Evolutionary conservation across 352 stramenopile genomes (phyloP).

Genomic region (Phytopythium montanum): DNA sequence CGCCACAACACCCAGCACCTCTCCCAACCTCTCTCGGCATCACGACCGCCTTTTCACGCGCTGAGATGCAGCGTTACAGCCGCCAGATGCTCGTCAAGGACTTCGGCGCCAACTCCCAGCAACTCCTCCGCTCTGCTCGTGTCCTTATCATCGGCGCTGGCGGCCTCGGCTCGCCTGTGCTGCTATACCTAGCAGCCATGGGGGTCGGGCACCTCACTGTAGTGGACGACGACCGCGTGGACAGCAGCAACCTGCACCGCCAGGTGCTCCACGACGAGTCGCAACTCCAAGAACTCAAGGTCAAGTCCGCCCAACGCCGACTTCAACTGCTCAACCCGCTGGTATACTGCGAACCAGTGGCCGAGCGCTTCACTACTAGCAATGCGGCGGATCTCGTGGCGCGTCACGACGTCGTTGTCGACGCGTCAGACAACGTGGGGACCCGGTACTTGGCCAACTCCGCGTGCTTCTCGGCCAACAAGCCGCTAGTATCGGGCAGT

Average conservation of each 20-base stretch:
- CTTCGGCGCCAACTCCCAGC: constrained; percentile 89
- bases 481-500: constrained; percentile 92
- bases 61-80: constrained; percentile 87
- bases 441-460: constrained; percentile 97
- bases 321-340: constrained; percentile 79
- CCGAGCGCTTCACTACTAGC: constrained; percentile 45
- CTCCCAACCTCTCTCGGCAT: background rate
- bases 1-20: background rate
- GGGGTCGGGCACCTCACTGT: constrained; percentile 92
- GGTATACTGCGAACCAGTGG: constrained; percentile 47
- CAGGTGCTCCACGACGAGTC: constrained; percentile 93
- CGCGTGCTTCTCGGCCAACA: constrained; percentile 81
- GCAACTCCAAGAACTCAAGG: constrained; percentile 86
- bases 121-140: constrained; percentile 61
- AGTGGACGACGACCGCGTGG: constrained; percentile 94
- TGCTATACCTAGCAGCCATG: constrained; percentile 94
- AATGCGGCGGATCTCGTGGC: constrained; percentile 84
- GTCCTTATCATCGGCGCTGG: constrained; percentile 94
- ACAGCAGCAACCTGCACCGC: constrained; percentile 96
- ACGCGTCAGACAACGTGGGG: constrained; percentile 94
- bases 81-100: constrained; percentile 93
- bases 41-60: constrained; percentile 34
- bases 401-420: constrained; percentile 91
- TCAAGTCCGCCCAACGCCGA: constrained; percentile 70
- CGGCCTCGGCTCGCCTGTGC: constrained; percentile 93